Evolutionary conservation across 2,329 filamentous ascomycete species (phyloP).

Genomic region (Scopulariopsis brevicaulis): DNA sequence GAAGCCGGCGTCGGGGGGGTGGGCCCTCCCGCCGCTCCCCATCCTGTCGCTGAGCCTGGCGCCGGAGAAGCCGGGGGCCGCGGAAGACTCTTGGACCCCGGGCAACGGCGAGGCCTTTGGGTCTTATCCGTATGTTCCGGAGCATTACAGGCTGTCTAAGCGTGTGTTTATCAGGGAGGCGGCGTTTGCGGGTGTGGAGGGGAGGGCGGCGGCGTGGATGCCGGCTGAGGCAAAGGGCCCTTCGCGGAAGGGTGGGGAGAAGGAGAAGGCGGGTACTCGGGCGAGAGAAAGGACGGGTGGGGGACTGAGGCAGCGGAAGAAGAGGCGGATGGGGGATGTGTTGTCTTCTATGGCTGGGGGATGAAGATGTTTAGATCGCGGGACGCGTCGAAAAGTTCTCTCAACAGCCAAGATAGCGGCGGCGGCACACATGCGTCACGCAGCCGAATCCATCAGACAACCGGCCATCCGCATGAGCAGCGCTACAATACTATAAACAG

Average conservation of each 20-base stretch:
- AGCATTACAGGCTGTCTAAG: background rate
- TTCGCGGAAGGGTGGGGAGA: background rate
- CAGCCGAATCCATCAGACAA: no score
- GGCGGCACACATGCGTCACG: no score
- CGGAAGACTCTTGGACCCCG: background rate
- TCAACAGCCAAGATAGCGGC: no score
- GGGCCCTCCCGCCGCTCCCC: background rate
- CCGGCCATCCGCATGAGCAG: no score
- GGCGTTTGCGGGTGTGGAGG: background rate
- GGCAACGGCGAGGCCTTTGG: background rate
- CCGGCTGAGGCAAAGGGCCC: background rate
- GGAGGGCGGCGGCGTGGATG: background rate
- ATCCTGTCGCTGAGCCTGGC: background rate
- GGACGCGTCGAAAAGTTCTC: background rate
- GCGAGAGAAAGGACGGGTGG: background rate
- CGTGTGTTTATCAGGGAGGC: background rate
- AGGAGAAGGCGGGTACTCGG: background rate
- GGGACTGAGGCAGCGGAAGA: constrained; percentile 1
- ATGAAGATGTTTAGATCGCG: constrained; percentile 3
- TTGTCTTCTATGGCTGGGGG: constrained; percentile 5
- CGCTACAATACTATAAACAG: no score
- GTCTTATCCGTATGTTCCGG: no score
- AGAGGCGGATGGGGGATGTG: constrained; percentile 7
- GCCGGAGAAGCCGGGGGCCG: background rate
- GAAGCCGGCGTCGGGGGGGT: background rate